phyloP scores from a whole-genome alignment of 2,329 filamentous ascomycete species.

The Diatrype stigma region DNA sequence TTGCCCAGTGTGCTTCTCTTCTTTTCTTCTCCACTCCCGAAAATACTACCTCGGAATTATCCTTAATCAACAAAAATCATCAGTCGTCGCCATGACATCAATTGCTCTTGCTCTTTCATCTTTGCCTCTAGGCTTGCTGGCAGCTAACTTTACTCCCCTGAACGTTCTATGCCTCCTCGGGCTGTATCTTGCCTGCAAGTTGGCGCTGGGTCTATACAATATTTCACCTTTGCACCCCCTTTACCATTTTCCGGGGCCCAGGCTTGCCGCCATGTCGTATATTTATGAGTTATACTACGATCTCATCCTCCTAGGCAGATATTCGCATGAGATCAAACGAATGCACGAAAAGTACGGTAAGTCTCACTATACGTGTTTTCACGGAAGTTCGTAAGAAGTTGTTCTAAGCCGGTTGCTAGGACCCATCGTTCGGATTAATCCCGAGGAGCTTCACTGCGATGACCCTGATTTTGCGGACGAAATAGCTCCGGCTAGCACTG shows the following conservation, averaged over 20 bases:
- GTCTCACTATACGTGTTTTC: neutral
- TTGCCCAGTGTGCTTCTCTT: no score
- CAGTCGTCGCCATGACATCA: no score
- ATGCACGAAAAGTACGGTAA: conserved; percentile 36
- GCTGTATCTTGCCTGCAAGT: no score
- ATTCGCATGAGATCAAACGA: conserved; percentile 28
- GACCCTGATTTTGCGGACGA: conserved; percentile 34
- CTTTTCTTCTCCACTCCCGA: no score
- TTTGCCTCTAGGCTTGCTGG: no score
- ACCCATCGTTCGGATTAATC: conserved; percentile 35
- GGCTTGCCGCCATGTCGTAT: conserved; percentile 31
- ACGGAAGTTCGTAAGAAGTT: neutral
- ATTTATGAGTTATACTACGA: conserved; percentile 36
- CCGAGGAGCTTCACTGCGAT: conserved; percentile 35
- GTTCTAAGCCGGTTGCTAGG: no score
- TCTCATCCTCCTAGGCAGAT: conserved; percentile 30
- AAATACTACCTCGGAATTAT: no score
- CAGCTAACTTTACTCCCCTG: no score
- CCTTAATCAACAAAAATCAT: no score
- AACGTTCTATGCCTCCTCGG: no score
- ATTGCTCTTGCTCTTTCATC: no score
- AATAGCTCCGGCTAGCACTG: conserved; percentile 1
- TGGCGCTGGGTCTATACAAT: no score
- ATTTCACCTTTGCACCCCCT: conserved; percentile 37
- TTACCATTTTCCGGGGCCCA: conserved; percentile 33